Evolutionary conservation across 2,329 filamentous ascomycete genomes (phyloP).

Genomic region (Passalora sequoiae): DNA sequence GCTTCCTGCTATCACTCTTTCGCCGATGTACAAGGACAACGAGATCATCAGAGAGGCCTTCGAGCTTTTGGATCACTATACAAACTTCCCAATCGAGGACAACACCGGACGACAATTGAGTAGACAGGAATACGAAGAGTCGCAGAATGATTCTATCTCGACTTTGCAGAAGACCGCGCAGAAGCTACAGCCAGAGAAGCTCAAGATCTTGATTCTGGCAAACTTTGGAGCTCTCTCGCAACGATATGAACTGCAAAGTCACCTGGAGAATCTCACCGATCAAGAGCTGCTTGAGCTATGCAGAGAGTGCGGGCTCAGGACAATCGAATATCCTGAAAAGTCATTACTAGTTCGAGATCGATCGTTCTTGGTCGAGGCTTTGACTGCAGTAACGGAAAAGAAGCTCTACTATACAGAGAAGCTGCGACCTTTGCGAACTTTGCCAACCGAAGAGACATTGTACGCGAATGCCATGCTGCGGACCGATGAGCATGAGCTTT

Average conservation of each 20-base stretch:
- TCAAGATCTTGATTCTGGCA: constrained; percentile 84
- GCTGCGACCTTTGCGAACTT: constrained; percentile 62
- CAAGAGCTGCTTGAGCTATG: constrained; percentile 68
- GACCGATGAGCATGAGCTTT: constrained; percentile 83
- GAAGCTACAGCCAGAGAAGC: constrained; percentile 79
- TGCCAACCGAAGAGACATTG: constrained; percentile 78
- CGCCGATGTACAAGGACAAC: constrained; percentile 69
- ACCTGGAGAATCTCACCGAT: constrained; percentile 68
- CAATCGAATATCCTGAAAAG: constrained; percentile 66
- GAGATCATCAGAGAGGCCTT: constrained; percentile 76
- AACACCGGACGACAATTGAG: constrained; percentile 75
- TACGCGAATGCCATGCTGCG: constrained; percentile 75
- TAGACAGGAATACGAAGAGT: constrained; percentile 67
- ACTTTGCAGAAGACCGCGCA: constrained; percentile 72
- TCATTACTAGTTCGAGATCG: constrained; percentile 61
- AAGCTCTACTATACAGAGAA: constrained; percentile 76
- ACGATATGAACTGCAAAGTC: constrained; percentile 68
- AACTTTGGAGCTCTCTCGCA: constrained; percentile 87
- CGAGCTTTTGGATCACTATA: constrained; percentile 77
- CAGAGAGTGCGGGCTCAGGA: constrained; percentile 68
- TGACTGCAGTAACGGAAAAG: constrained; percentile 70
- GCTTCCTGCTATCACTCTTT: constrained; percentile 69
- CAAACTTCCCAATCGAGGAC: constrained; percentile 84
- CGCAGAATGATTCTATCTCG: constrained; percentile 71
- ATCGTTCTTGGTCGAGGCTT: constrained; percentile 62